phyloP scores from a whole-genome alignment of 768 basidiomycete genomes.

The Suillus plorans region DNA sequence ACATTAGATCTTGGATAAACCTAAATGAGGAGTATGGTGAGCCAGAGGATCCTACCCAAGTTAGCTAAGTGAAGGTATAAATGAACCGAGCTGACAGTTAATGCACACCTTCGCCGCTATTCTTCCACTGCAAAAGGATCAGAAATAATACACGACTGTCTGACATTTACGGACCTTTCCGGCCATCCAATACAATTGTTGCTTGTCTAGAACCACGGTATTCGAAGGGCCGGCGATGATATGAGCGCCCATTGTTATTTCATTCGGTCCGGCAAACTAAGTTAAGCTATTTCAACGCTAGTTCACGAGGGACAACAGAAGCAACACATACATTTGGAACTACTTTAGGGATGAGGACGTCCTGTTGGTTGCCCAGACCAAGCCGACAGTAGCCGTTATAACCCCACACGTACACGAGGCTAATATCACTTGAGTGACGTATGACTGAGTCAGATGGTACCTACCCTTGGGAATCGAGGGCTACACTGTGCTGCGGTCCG shows the following conservation, averaged over 20 bases:
- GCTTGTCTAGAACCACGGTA: constrained; percentile 80
- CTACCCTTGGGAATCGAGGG: constrained; percentile 75
- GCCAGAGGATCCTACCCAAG: constrained; percentile 73
- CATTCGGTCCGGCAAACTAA: constrained; percentile 75
- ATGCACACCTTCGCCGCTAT: constrained; percentile 80
- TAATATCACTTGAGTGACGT: constrained; percentile 25
- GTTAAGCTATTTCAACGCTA: constrained; percentile 1
- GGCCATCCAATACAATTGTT: constrained; percentile 86
- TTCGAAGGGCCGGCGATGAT: constrained; percentile 82
- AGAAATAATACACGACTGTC: not conserved
- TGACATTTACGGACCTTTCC: constrained; percentile 53
- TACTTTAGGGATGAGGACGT: constrained; percentile 74
- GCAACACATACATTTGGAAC: constrained; percentile 66
- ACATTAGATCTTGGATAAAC: constrained; percentile 86
- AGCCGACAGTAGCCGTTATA: constrained; percentile 91
- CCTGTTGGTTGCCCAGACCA: constrained; percentile 84
- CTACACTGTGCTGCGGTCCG: constrained; percentile 85
- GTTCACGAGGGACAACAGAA: not conserved
- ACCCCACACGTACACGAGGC: constrained; percentile 82
- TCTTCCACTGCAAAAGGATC: constrained; percentile 73
- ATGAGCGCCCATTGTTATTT: constrained; percentile 54
- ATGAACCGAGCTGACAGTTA: not conserved
- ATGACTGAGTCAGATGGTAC: constrained; percentile 12
- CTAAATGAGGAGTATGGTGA: constrained; percentile 89
- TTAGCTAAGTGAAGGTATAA: constrained; percentile 9